Evolutionary conservation across 2,329 filamentous ascomycete genomes (phyloP).

Genomic region (Aureobasidium sp.): DNA sequence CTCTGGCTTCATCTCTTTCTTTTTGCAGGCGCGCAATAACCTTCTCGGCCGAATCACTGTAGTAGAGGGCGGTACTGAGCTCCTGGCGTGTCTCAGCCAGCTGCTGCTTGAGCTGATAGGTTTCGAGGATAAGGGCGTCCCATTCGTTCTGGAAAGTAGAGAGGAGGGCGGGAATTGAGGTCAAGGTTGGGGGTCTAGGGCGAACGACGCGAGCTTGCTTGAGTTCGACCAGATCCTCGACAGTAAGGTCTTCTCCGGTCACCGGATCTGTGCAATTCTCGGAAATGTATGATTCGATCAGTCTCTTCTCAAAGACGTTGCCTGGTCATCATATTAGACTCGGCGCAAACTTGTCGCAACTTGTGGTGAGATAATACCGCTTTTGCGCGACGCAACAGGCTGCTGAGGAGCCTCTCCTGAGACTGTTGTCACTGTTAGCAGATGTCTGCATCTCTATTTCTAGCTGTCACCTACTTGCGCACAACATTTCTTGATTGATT

Average conservation of each 20-base stretch:
- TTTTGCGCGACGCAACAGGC: slow-evolving; percentile 91
- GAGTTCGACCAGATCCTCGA: slow-evolving; percentile 80
- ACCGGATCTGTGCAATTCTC: slow-evolving; percentile 90
- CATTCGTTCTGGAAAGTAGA: slow-evolving; percentile 97
- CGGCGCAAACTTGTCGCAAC: slow-evolving; percentile 13
- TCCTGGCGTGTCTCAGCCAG: slow-evolving; percentile 86
- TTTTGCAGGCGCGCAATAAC: slow-evolving; percentile 87
- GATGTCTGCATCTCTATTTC: neutral
- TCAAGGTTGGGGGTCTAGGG: slow-evolving; percentile 84
- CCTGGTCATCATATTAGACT: slow-evolving; percentile 40
- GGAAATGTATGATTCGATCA: slow-evolving; percentile 90
- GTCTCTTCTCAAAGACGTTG: slow-evolving; percentile 84
- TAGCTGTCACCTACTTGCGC: slow-evolving; percentile 27
- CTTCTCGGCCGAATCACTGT: slow-evolving; percentile 92
- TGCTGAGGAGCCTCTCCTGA: slow-evolving; percentile 94
- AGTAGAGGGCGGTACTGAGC: slow-evolving; percentile 86
- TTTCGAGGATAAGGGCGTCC: slow-evolving; percentile 87
- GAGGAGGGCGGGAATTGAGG: slow-evolving; percentile 89
- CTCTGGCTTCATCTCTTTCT: slow-evolving; percentile 86
- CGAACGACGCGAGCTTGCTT: slow-evolving; percentile 76
- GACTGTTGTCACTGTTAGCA: slow-evolving; percentile 47
- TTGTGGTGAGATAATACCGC: slow-evolving; percentile 50
- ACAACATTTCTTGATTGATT: slow-evolving; percentile 25
- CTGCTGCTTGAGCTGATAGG: slow-evolving; percentile 83
- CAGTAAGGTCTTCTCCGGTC: slow-evolving; percentile 72